Evolutionary conservation across 257 asterid species (phyloP).

Genomic region (Fraxinus excelsior): DNA sequence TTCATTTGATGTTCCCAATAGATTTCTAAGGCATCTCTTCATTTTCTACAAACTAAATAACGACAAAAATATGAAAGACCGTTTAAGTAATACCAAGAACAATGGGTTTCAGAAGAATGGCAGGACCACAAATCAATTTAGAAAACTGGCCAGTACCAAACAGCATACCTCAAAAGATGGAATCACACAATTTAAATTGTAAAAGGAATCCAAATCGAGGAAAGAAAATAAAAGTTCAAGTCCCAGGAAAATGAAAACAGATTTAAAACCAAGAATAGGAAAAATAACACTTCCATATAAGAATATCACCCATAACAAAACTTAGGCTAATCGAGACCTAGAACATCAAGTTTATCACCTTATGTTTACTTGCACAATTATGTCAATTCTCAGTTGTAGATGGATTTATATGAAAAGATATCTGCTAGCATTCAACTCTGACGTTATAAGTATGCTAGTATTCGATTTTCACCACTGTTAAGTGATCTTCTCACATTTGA

Average conservation of each 20-base stretch:
- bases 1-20: constrained; percentile 9
- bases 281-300: not conserved
- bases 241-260: not conserved
- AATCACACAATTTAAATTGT: not conserved
- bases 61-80: constrained; percentile 1
- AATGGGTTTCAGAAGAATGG: not conserved
- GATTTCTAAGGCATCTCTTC: not conserved
- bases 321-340: not conserved
- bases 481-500: not conserved
- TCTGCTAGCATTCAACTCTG: constrained; percentile 2
- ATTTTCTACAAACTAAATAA: constrained; percentile 10
- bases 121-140: not conserved
- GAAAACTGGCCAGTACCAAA: not conserved
- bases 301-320: not conserved
- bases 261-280: not conserved
- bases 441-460: constrained; percentile 11
- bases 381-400: constrained; percentile 11
- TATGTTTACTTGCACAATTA: constrained; percentile 3
- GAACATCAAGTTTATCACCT: not conserved
- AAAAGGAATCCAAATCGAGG: not conserved
- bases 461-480: constrained; percentile 15
- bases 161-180: not conserved
- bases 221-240: not conserved
- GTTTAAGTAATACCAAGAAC: not conserved
- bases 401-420: constrained; percentile 12